Base-by-base conservation (phyloP, 176 grass and related monocot species). In the Miscanthus lutarioriparius region DNA sequence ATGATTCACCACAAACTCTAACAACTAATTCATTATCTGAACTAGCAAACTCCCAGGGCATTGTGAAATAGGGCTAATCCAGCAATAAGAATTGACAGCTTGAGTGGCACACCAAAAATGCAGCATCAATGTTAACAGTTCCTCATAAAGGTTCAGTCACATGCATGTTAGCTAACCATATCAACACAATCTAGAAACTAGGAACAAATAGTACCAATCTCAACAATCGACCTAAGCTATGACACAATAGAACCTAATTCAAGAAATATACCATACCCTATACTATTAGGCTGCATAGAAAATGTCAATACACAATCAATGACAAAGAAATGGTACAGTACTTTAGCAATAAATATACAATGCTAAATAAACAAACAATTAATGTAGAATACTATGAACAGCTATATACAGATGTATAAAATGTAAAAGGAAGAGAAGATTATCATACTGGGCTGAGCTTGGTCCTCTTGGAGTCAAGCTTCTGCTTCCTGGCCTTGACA, bases 401-500 rank as follows among this genome's bases (percentile, higher is more conserved):
- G 12, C 45, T 53, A 27, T 35, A 27, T 10, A 2, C 10, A 25
- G 9, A 36, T 1, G 38, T 35, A 77, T 23, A 49, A 6, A 39
- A 10, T 3, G 51, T 0, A 25, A 1, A 17, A 12, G 3, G 33
- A 20, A 45, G 5, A 15, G 11, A 16, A 4, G 61, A 58, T 23
- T 36, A 39, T 19, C 78, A 59, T 87, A 94, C 92, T 63, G 82
- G 40, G 68, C 76, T 63, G 35, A 94, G 89, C 54, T 87, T 88
- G 56, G 72, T 87, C 84, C 89, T 91, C 87, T 91, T 94, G 61
- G 87, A 87, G 40, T 91, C 78, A 7, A 97, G 72, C 87, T 97
- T 97, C 47, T 95, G 85, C 2, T 88, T 95, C 82, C 94, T 97
- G 51, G 87, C 89, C 84, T 93, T 95, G 49, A 95, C 82, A 14